Evolutionary conservation across 345 rosid species (phyloP).

Genomic region (Lepidium africanum): DNA sequence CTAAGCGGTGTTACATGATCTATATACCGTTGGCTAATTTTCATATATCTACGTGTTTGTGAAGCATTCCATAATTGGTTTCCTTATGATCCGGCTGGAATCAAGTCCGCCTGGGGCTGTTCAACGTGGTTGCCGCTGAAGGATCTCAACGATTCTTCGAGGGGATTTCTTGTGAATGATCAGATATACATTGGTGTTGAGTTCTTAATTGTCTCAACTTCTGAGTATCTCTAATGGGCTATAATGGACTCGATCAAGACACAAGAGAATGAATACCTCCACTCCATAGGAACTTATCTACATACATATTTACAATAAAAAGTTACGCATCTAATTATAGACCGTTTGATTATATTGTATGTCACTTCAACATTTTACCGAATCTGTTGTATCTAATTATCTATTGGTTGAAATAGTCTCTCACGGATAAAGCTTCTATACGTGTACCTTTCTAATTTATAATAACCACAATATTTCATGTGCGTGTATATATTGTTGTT

Average conservation of each 20-base stretch:
- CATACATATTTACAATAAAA: not conserved
- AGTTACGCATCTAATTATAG: not conserved
- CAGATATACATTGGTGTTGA: constrained; percentile 6
- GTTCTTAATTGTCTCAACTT: not conserved
- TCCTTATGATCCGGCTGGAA: not conserved
- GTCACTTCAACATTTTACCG: not conserved
- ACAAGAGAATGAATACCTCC: not conserved
- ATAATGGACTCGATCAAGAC: not conserved
- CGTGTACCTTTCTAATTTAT: not conserved
- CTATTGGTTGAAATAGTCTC: not conserved
- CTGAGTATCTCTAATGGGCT: not conserved
- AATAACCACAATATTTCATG: not conserved
- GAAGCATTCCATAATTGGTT: too few species aligned
- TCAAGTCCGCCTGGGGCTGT: not conserved
- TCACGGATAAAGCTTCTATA: not conserved
- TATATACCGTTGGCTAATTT: not conserved
- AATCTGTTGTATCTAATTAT: not conserved
- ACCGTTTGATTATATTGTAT: not conserved
- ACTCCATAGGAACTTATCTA: not conserved
- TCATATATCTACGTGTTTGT: not conserved
- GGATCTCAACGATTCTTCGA: not conserved
- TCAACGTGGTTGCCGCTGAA: not conserved
- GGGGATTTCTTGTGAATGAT: constrained; percentile 3
- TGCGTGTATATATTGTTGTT: too few species aligned
- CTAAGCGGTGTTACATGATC: not conserved